Conservation (phyloP, 768 basidiomycete genomes). For the Cystoderma amianthinum region DNA sequence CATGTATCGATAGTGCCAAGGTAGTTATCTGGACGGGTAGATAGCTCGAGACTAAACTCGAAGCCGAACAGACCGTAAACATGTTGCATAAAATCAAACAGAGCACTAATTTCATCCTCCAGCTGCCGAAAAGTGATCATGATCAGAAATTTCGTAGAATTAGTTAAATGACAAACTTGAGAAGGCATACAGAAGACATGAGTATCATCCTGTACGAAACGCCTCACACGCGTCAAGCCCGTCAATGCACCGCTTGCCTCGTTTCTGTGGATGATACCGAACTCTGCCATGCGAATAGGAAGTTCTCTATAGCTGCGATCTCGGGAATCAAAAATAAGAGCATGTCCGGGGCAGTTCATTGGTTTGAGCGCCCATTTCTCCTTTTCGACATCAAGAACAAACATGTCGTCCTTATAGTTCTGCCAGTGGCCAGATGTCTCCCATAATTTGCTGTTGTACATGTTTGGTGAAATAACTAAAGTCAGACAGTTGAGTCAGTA, state of each 20-base stretch:
- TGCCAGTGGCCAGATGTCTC: constrained; percentile 98
- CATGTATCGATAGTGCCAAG: constrained; percentile 87
- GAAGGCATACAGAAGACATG: constrained; percentile 97
- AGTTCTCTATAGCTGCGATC: constrained; percentile 94
- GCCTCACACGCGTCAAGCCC: constrained; percentile 86
- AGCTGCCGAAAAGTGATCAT: constrained; percentile 39
- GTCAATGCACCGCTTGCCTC: constrained; percentile 93
- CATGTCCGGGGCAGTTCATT: constrained; percentile 99
- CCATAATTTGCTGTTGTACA: constrained; percentile 96
- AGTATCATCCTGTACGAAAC: constrained; percentile 97
- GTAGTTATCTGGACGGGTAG: constrained; percentile 92
- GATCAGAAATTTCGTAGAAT: constrained; percentile 1
- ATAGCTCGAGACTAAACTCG: constrained; percentile 88
- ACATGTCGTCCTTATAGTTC: constrained; percentile 99
- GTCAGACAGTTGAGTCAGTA: background rate
- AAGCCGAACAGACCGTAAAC: constrained; percentile 95
- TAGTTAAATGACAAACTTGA: constrained; percentile 42
- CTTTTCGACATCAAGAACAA: constrained; percentile 89
- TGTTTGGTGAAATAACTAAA: constrained; percentile 97
- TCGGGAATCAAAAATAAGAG: constrained; percentile 89
- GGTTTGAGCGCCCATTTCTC: constrained; percentile 95
- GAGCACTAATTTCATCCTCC: constrained; percentile 73
- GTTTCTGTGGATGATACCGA: constrained; percentile 95
- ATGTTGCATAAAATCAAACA: constrained; percentile 94
- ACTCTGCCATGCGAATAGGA: constrained; percentile 97